These are phyloP conservation scores for Neospora caninum DNA, from an alignment of 169 alveolate genomes.

Conservation along the genomic window DNA sequence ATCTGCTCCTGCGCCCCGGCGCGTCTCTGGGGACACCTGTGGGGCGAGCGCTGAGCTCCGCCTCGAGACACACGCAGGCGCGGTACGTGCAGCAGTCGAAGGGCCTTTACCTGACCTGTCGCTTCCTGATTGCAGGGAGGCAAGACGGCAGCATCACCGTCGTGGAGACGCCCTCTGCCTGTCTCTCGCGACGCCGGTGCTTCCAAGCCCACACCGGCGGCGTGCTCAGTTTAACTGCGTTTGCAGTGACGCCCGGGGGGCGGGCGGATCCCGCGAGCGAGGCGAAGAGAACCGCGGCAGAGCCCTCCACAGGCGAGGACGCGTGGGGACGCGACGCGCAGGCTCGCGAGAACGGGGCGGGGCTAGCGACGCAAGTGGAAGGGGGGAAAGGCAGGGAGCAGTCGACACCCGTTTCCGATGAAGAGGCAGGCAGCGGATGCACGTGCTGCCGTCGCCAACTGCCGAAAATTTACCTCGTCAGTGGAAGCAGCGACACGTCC, in stretches of 20 bases:
- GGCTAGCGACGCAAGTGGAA: background rate
- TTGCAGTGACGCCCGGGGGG: background rate
- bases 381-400: background rate
- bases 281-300: background rate
- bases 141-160: conserved; percentile 24
- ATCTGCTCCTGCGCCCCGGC: too few relatives aligned
- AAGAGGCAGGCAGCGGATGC: background rate
- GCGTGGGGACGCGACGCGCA: too few relatives aligned
- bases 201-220: conserved; percentile 69
- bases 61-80: background rate
- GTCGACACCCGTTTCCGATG: background rate
- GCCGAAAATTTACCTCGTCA: conserved; percentile 53
- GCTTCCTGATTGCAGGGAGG: conserved; percentile 5
- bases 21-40: too few relatives aligned
- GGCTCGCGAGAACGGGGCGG: background rate
- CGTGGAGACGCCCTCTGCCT: conserved; percentile 8
- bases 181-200: conserved; percentile 7
- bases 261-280: background rate
- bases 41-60: background rate
- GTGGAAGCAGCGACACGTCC: conserved; percentile 69
- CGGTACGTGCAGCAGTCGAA: background rate
- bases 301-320: background rate
- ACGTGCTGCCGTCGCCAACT: conserved; percentile 42
- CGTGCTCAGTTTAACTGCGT: conserved; percentile 34
- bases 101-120: background rate